phyloP scores from a whole-genome alignment of 257 asterid genomes.

The Datura wrightii region DNA sequence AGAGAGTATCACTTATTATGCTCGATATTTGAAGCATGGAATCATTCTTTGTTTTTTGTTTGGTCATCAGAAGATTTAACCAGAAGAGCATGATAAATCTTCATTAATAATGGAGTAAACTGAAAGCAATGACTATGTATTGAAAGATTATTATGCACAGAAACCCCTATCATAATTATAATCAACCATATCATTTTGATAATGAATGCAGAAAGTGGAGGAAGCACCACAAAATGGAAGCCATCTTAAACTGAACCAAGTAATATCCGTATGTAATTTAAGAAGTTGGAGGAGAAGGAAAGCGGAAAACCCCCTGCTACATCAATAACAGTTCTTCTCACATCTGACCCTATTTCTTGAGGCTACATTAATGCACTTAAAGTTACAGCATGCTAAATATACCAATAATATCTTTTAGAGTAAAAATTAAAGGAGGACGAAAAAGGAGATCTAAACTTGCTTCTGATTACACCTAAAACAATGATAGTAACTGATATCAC shows the following conservation, averaged over 20 bases:
- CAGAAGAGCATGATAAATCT: conserved; percentile 2
- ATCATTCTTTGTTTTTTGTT: not conserved
- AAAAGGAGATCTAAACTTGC: not conserved
- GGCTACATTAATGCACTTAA: not conserved
- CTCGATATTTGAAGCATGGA: not conserved
- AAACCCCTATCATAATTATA: not conserved
- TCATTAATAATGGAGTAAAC: not conserved
- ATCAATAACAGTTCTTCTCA: not conserved
- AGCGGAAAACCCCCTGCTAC: not conserved
- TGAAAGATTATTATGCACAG: not conserved
- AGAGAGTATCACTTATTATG: not conserved
- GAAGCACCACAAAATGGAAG: not conserved
- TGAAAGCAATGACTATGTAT: not conserved
- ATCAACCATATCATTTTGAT: not conserved
- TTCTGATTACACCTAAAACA: not conserved
- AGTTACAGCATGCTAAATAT: not conserved
- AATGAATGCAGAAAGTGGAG: not conserved
- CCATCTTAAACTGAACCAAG: not conserved
- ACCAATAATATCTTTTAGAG: not conserved
- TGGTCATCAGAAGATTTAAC: conserved; percentile 1
- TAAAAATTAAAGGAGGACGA: not conserved
- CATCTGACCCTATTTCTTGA: not conserved
- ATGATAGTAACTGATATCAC: not conserved
- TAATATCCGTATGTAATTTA: not conserved
- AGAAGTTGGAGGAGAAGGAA: not conserved